A percentile compares a stretch with the other conserved stretches of the same genome.
Evolutionary conservation across 495 filamentous ascomycete species (phyloP).

Genomic region (Astrocystis sublimbata): DNA sequence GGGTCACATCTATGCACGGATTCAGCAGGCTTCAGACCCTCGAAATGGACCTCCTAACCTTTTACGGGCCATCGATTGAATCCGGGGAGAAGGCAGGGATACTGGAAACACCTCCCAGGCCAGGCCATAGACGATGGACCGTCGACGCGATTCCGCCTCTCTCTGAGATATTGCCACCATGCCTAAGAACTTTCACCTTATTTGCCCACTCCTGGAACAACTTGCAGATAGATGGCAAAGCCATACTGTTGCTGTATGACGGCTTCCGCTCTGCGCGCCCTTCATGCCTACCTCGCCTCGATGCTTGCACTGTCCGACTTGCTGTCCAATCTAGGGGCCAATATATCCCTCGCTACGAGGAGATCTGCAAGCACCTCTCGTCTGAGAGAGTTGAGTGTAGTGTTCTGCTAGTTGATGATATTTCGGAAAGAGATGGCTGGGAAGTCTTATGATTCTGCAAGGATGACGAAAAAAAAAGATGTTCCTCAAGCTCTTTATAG

Average conservation of each 20-base stretch:
- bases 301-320: background rate
- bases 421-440: background rate
- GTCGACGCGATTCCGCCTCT: background rate
- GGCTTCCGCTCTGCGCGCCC: background rate
- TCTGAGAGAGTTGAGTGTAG: background rate
- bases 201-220: background rate
- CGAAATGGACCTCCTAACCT: background rate
- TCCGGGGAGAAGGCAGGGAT: background rate
- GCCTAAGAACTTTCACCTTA: background rate
- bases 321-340: background rate
- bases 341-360: background rate
- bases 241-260: background rate
- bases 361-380: background rate
- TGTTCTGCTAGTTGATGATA: background rate
- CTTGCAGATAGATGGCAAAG: background rate
- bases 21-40: background rate
- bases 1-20: background rate
- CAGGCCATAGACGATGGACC: background rate
- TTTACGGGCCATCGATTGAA: background rate
- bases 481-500: too few relatives aligned
- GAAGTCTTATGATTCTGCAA: slow-evolving; percentile 1
- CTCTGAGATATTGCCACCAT: background rate
- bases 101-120: background rate
- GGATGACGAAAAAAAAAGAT: too few relatives aligned
- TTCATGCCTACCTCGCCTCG: background rate